Evolutionary conservation across 1,139 yeast species (phyloP), one percentile per base, ranked within the genome.

Genomic region (Kurtzmaniella natalensis): DNA sequence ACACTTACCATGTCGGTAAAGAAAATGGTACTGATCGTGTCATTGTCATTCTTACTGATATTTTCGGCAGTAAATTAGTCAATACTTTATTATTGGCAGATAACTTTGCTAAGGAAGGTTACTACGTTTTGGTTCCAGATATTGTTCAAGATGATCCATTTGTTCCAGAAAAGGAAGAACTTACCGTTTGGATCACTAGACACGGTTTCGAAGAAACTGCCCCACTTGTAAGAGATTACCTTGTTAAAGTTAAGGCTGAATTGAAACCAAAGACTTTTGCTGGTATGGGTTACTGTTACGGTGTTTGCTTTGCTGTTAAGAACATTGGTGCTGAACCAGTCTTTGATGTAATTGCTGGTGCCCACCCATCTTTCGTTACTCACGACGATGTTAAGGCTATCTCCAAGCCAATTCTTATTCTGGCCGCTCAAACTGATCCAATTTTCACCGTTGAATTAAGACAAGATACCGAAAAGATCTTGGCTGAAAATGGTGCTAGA

Each of bases 211-310:
- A 67, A 16, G 50, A 56, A 18, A 72, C 80, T 9, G 44, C 53
- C 15, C 61, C 62, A 17, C 48, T 62, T 29, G 53, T 62, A 20
- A 68, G 70, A 31, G 57, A 54, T 5, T 81, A 69, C 46, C 50
- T 82, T 41, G 44, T 48, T 1, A 49, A 52, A 3, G 55, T 81
- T 40, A 70, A 64, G 40, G 46, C 51, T 22, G 74, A 70, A 36
- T 54, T 59, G 35, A 53, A 61, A 4, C 81, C 85, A 8, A 60
- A 70, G 37, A 77, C 69, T 44, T 41, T 81, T 18, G 79, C 70
- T 33, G 76, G 77, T 14, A 61, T 82, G 36, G 96, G 96, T 14
- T 80, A 85, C 67, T 88, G 96, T 62, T 87, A 70, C 47, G 96
- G 96, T 49, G 95, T 88, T 33, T 81, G 79, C 55, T 78, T 64